Evolutionary conservation across 176 grass and related monocot genomes (phyloP).

Genomic region (Thinopyrum elongatum): DNA sequence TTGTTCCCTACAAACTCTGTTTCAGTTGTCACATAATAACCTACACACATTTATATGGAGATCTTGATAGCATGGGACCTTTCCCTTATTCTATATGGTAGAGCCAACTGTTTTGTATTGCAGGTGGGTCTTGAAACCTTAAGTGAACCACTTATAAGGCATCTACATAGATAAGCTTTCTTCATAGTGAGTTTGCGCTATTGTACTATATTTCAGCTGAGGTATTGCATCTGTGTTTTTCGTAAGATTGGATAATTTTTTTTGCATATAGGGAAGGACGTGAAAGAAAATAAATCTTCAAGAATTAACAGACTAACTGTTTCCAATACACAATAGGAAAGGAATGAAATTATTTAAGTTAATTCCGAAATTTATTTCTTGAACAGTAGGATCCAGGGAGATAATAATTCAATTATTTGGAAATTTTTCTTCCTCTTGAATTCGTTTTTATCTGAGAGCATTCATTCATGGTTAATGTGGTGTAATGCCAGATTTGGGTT

Average conservation of each 20-base stretch:
- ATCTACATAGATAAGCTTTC: not conserved
- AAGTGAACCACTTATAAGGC: slow-evolving; percentile 17
- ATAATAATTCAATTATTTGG: slow-evolving; percentile 12
- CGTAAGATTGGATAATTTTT: not conserved
- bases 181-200: not conserved
- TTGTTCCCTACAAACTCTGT: not conserved
- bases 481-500: slow-evolving; percentile 84
- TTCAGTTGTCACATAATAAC: slow-evolving; percentile 20
- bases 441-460: slow-evolving; percentile 9
- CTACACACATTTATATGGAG: not conserved
- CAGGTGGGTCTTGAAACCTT: not conserved
- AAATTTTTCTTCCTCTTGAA: not conserved
- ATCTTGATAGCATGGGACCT: not conserved
- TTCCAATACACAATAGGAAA: slow-evolving; percentile 20
- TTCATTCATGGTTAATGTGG: slow-evolving; percentile 31
- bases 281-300: not conserved
- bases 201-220: not conserved
- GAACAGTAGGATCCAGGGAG: slow-evolving; percentile 11
- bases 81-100: not conserved
- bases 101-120: not conserved
- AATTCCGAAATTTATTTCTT: slow-evolving; percentile 5
- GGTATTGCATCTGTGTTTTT: not conserved
- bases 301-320: slow-evolving; percentile 1
- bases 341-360: not conserved
- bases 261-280: not conserved